These are phyloP conservation scores for Casuarina glauca DNA, from an alignment of 306 rosid genomes.

Conservation along the genomic window DNA sequence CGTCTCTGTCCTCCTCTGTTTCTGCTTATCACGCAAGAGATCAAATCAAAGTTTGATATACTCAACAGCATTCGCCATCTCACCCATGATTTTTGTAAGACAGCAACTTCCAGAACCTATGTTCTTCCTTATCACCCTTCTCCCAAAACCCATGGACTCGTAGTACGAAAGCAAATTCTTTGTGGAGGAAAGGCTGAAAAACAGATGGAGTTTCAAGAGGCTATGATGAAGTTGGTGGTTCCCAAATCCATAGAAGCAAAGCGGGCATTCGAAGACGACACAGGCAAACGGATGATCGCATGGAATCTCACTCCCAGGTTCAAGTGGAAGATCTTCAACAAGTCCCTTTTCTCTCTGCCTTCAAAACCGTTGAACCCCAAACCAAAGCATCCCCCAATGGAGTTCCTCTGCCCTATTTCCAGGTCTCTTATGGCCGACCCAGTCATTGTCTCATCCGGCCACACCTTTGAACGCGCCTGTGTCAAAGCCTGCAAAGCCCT, in stretches of 20 bases:
- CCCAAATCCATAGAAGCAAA: conserved; percentile 30
- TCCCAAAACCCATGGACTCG: conserved; percentile 19
- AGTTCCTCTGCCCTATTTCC: conserved; percentile 77
- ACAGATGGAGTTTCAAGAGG: conserved; percentile 66
- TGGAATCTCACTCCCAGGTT: conserved; percentile 33
- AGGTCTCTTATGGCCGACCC: conserved; percentile 84
- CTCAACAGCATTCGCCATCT: conserved; percentile 4
- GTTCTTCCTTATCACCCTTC: not conserved
- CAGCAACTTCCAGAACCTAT: not conserved
- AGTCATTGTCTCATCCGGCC: conserved; percentile 86
- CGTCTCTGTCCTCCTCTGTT: not conserved
- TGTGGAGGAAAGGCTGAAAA: not conserved
- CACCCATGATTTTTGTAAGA: not conserved
- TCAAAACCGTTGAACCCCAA: conserved; percentile 29
- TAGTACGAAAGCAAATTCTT: not conserved
- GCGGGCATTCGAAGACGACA: conserved; percentile 21
- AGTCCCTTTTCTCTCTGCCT: conserved; percentile 32
- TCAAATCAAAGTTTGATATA: conserved; percentile 4
- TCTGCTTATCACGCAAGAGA: not conserved
- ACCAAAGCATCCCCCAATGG: conserved; percentile 51
- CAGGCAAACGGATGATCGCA: conserved; percentile 14
- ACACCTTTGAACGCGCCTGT: conserved; percentile 72
- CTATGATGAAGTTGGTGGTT: conserved; percentile 38
- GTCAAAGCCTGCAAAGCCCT: conserved; percentile 54
- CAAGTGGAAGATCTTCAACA: conserved; percentile 69